Base-by-base conservation (phyloP, 2,329 filamentous ascomycete species). In the Cercospora beticola region DNA sequence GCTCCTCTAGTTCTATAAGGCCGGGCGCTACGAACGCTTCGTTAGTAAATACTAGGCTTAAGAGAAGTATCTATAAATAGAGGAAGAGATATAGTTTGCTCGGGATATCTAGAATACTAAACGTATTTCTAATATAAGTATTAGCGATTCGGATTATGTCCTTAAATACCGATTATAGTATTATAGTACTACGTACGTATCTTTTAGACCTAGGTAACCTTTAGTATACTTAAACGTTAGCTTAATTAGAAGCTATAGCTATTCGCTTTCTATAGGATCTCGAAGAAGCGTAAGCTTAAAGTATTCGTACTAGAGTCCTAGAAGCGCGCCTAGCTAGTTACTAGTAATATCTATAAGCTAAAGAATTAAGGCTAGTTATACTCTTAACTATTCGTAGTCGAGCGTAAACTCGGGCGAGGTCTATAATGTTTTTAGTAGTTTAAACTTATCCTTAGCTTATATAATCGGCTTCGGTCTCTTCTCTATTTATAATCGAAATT, bases 121-220 rank as follows among this genome's bases (percentile, higher is more conserved):
- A 69, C 4, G 67, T 71, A 36, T 72, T 72, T 21, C 70, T 72
- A 58, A 21, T 2, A 58, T 31, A 3, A 5, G 28, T 7, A 21
- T 67, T 7, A 68, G 61, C 26, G 16, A 36, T 36, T 1, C 16
- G 43, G 23, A 61, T 61, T 5, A 46, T 12, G 9, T 52, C 23
- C 28, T 31, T 64, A 4, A 21, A 26, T 5, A 67, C 21, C n/a
- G 21, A 33, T 62, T 31, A 3, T 56, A 3, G 14, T 18, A 18
- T 33, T 3, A 12, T 56, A 62, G 58, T 33, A 61, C 33, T 10
- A 61, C 31, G 36, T 66, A 73, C 69, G 60, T 33, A 36, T 73
- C 71, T 68, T 74, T 73, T 2, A 62, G 18, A n/a, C 72, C 69
- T 3, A 71, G 58, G 54, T 74, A 74, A 30, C 67, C 58, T 58